Evolutionary conservation across 1,284 basidiomycete species (phyloP).

Genomic region (Vanrija sp.): DNA sequence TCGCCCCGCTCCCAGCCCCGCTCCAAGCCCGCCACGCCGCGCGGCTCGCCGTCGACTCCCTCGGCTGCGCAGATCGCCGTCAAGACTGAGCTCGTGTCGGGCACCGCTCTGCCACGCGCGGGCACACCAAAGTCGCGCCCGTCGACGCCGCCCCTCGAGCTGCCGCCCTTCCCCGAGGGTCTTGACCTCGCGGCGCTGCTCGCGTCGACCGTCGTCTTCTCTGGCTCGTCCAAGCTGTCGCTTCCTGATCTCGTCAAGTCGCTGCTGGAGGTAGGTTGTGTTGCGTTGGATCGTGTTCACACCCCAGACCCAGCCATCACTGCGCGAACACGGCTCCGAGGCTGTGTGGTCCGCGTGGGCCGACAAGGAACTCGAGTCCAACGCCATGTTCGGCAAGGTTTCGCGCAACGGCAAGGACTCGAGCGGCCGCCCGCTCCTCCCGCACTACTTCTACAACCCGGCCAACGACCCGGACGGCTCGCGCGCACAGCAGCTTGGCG

Average conservation of each 20-base stretch:
- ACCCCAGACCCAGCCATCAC: constrained; percentile 40
- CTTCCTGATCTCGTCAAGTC: constrained; percentile 47
- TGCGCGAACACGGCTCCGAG: constrained; percentile 39
- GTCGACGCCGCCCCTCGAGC: constrained; percentile 2
- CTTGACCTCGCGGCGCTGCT: constrained; percentile 46
- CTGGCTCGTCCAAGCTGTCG: constrained; percentile 45
- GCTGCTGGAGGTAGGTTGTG: constrained; percentile 40
- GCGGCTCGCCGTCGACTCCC: background rate
- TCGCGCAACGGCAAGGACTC: constrained; percentile 49
- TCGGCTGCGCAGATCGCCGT: constrained; percentile 4
- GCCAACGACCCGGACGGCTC: constrained; percentile 41
- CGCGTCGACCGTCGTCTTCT: constrained; percentile 49
- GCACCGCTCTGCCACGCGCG: background rate
- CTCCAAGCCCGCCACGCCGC: background rate
- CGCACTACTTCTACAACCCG: constrained; percentile 50
- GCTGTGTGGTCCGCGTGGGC: constrained; percentile 41
- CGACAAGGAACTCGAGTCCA: constrained; percentile 29
- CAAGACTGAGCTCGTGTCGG: constrained; percentile 8
- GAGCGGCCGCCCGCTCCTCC: constrained; percentile 44
- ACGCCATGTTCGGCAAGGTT: constrained; percentile 49
- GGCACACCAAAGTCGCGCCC: constrained; percentile 6
- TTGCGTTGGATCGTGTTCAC: constrained; percentile 10
- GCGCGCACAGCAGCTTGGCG: constrained; percentile 45
- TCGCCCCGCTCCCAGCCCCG: background rate
- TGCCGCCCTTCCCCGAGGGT: constrained; percentile 24